Conservation (phyloP, 805 yeast genomes). For the Spathaspora arborariae region DNA sequence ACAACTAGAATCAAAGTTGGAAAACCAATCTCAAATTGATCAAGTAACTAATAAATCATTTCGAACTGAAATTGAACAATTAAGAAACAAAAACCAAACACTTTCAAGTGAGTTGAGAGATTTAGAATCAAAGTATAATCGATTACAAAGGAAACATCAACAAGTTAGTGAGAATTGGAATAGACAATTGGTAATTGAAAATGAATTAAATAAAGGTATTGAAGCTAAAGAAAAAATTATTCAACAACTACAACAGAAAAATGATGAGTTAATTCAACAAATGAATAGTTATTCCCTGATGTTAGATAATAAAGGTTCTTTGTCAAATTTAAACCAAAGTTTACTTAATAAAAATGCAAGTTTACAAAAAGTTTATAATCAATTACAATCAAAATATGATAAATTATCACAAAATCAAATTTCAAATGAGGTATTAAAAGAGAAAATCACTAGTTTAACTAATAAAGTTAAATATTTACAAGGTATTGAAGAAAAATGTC, state of each 20-base stretch:
- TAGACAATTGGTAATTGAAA: slow-evolving; percentile 26
- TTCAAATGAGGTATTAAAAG: slow-evolving; percentile 50
- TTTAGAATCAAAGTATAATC: slow-evolving; percentile 18
- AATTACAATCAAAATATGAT: slow-evolving; percentile 51
- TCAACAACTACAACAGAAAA: slow-evolving; percentile 16
- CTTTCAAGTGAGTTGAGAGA: slow-evolving; percentile 11
- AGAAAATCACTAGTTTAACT: slow-evolving; percentile 45
- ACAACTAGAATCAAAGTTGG: slow-evolving; percentile 26
- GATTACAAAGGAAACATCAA: slow-evolving; percentile 24
- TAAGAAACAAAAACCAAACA: slow-evolving; percentile 17
- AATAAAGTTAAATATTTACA: slow-evolving; percentile 37
- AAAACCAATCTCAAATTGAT: slow-evolving; percentile 27
- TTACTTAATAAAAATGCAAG: slow-evolving; percentile 28
- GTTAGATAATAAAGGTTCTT: slow-evolving; percentile 1
- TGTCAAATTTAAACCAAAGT: slow-evolving; percentile 11
- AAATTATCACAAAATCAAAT: slow-evolving; percentile 46
- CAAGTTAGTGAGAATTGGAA: slow-evolving; percentile 33
- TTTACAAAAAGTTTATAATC: slow-evolving; percentile 47
- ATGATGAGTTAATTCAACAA: slow-evolving; percentile 26
- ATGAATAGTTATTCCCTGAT: slow-evolving; percentile 14
- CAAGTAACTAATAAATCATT: slow-evolving; percentile 15
- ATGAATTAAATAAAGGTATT: slow-evolving; percentile 37
- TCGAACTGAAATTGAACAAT: slow-evolving; percentile 14
- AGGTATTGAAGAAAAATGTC: slow-evolving; percentile 40
- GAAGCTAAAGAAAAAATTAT: slow-evolving; percentile 22